Base-by-base conservation (phyloP, 352 stramenopile genomes). In the Pythium utonaiense region DNA sequence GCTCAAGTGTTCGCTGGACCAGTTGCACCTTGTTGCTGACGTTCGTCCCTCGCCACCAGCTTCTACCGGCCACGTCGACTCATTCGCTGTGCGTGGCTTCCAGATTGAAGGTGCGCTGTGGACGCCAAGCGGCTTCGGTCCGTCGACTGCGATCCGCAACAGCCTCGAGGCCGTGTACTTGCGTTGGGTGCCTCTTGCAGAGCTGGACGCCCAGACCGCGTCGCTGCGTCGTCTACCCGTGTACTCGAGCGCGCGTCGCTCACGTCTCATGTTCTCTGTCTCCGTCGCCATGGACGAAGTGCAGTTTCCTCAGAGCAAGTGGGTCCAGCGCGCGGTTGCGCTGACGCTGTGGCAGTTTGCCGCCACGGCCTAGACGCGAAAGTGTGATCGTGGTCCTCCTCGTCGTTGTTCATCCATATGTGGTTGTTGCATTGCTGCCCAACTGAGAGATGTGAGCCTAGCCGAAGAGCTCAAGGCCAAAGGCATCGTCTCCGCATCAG, bases 1-100 rank as follows among this genome's bases (percentile, higher is more conserved):
- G 27, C 73, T 88, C 42, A 62, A 73, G 10, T 97, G 90, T 60
- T 95, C 90, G 22, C 72, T 98, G 27, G 91, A 98, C 44, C 84
- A 96, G 53, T 69, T 98, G 21, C 75, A 80, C 41, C 73, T 98
- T 25, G 74, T 93, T 21, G 83, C 91, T 1, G 75, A 89, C 52
- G 73, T 96, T 40, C 57, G 73, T 14, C 48, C 69, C 6, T 47
- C 40, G 3, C 8, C 10, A n/a, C 19, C 47, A 24, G 49, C 52
- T 12, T 30, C 60, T 1, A 28, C 44, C 8, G 68, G 69, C 12
- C 59, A 74, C 13, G 62, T 68, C 31, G 78, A 79, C 16, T 73
- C 54, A 45, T 89, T 97, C 47, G 74, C 63, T 2, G 86, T 91
- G 22, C 67, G 67, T 25, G 88, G 88, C 16, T 66, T 97, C 40